Evolutionary conservation across 163 green algal species (phyloP).

Genomic region (Scenedesmus sp.): DNA sequence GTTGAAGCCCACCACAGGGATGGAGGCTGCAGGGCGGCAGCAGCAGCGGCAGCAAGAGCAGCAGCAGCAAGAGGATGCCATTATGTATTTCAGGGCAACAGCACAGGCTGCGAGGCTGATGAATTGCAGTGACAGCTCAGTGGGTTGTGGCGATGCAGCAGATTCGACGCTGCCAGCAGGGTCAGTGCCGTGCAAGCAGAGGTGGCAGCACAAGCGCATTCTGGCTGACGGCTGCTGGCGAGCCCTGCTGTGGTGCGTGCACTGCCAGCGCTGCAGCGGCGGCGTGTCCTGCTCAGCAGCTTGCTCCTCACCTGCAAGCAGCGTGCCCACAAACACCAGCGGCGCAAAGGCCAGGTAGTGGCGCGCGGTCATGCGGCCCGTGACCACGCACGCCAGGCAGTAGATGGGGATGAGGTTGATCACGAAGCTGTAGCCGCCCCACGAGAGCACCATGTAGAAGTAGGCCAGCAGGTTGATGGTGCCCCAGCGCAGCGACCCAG

Average conservation of each 20-base stretch:
- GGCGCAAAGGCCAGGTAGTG: constrained; percentile 94
- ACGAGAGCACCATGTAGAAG: constrained; percentile 94
- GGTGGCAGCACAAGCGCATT: no score
- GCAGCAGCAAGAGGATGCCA: background rate
- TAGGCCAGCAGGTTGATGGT: constrained; percentile 82
- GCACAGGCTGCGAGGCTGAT: no score
- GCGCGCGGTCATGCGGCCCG: constrained; percentile 72
- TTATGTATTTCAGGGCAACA: no score
- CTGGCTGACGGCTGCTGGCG: no score
- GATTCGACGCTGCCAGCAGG: no score
- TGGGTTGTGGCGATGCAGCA: no score
- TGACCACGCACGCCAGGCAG: constrained; percentile 88
- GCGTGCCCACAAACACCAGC: constrained; percentile 89
- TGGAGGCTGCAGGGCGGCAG: constrained; percentile 63
- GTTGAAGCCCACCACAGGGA: constrained; percentile 98
- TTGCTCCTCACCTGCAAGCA: constrained; percentile 81
- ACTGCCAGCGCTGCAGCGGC: no score
- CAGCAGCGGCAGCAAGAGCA: background rate
- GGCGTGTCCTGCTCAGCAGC: no score
- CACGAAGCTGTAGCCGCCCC: constrained; percentile 96
- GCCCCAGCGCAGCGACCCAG: constrained; percentile 87
- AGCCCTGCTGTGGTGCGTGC: no score
- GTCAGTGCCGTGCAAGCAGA: no score
- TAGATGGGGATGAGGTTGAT: constrained; percentile 97
- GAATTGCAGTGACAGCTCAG: no score